phyloP scores from a whole-genome alignment of 1,139 yeast genomes.

The Pichia sp. region DNA sequence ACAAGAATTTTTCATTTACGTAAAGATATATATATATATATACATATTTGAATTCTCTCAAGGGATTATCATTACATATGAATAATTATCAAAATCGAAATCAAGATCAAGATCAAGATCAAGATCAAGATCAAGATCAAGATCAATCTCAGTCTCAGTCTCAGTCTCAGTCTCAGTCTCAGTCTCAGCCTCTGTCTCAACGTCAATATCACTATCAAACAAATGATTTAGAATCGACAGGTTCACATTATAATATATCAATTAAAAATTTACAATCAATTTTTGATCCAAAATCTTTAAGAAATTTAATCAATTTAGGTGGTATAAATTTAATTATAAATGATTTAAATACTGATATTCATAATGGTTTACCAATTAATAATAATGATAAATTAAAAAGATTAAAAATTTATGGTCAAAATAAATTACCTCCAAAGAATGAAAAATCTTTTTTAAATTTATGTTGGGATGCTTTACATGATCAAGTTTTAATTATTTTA shows the following conservation, averaged over 20 bases:
- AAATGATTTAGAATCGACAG: conserved; percentile 11
- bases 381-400: conserved; percentile 35
- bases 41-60: no score
- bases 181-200: no score
- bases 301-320: conserved; percentile 36
- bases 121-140: no score
- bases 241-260: conserved; percentile 15
- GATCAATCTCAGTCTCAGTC: no score
- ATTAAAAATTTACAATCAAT: conserved; percentile 34
- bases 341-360: conserved; percentile 36
- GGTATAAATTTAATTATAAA: conserved; percentile 27
- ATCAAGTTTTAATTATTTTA: conserved; percentile 79
- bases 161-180: no score
- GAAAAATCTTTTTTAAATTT: conserved; percentile 62
- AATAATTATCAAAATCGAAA: no score
- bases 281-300: conserved; percentile 51
- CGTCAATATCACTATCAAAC: neutral
- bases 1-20: no score
- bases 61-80: no score
- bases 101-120: no score
- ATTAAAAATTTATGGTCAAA: conserved; percentile 51
- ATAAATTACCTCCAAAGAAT: conserved; percentile 62
- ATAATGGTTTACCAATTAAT: conserved; percentile 39
- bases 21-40: no score
- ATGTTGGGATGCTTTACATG: conserved; percentile 82